These are phyloP conservation scores for Carallia brachiata DNA, from an alignment of 345 rosid genomes.

Conservation along the genomic window DNA sequence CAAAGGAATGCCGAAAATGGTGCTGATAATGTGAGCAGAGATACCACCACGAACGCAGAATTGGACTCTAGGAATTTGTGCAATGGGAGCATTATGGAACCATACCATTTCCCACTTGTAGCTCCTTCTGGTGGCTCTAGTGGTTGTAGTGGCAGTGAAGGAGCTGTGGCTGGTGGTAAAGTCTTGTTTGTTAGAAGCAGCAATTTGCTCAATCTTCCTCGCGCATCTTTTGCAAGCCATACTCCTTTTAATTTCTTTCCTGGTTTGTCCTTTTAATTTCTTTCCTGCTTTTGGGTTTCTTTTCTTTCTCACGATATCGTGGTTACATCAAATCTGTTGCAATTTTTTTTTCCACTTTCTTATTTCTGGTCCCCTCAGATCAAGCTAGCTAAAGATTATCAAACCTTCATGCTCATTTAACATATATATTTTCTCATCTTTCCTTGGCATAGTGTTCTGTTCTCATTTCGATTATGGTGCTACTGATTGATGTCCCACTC, in stretches of 20 bases:
- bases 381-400: too few species aligned
- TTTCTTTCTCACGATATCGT: slow-evolving; percentile 5
- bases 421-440: too few species aligned
- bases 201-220: slow-evolving; percentile 9
- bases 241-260: slow-evolving; percentile 31
- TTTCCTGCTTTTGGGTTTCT: slow-evolving; percentile 13
- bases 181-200: slow-evolving; percentile 28
- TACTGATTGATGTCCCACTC: too few species aligned
- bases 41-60: not conserved
- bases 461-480: too few species aligned
- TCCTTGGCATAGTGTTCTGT: too few species aligned
- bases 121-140: slow-evolving; percentile 12
- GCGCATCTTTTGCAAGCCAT: slow-evolving; percentile 17
- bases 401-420: too few species aligned
- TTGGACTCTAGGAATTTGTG: slow-evolving; percentile 3
- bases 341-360: not conserved
- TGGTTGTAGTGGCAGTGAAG: slow-evolving; percentile 6
- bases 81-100: slow-evolving; percentile 23
- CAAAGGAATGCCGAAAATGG: slow-evolving; percentile 22
- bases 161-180: slow-evolving; percentile 7
- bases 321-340: not conserved
- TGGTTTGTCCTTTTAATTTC: slow-evolving; percentile 26
- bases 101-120: slow-evolving; percentile 10
- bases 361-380: not conserved
- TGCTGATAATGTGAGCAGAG: slow-evolving; percentile 9